Conservation (phyloP, 495 filamentous ascomycete species). For the Trypethelium eluteriae region DNA sequence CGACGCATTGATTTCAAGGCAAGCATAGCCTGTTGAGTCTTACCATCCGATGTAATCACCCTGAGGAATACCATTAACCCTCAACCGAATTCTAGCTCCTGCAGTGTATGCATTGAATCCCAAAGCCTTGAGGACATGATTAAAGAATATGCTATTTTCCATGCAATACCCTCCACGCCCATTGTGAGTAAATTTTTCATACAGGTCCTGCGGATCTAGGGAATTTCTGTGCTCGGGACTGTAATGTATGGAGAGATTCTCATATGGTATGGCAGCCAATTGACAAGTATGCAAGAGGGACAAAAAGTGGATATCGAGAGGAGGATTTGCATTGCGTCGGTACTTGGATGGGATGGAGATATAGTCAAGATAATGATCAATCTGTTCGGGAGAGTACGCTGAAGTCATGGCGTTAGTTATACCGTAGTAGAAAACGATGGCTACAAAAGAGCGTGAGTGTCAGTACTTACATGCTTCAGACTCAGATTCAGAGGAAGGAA, state of each 20-base stretch:
- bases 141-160: conserved; percentile 64
- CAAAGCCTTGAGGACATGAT: conserved; percentile 53
- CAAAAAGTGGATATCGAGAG: conserved; percentile 18
- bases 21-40: not conserved
- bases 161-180: conserved; percentile 70
- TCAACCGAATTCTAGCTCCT: conserved; percentile 23
- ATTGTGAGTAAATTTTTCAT: conserved; percentile 49
- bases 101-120: conserved; percentile 46
- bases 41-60: conserved; percentile 26
- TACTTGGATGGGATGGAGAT: conserved; percentile 22
- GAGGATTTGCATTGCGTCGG: conserved; percentile 15
- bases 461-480: not conserved
- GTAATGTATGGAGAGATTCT: conserved; percentile 56
- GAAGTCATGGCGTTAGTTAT: conserved; percentile 14
- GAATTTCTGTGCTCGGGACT: conserved; percentile 46
- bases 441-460: not conserved
- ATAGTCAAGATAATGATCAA: conserved; percentile 21
- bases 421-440: not conserved
- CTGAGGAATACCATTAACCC: conserved; percentile 20
- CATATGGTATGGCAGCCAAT: conserved; percentile 55
- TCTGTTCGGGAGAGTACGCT: conserved; percentile 21
- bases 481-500: no score
- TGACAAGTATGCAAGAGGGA: conserved; percentile 21
- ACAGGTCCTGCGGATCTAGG: conserved; percentile 53
- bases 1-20: not conserved